Conservation (phyloP, 2,329 filamentous ascomycete genomes). For the Neofusicoccum sp. region DNA sequence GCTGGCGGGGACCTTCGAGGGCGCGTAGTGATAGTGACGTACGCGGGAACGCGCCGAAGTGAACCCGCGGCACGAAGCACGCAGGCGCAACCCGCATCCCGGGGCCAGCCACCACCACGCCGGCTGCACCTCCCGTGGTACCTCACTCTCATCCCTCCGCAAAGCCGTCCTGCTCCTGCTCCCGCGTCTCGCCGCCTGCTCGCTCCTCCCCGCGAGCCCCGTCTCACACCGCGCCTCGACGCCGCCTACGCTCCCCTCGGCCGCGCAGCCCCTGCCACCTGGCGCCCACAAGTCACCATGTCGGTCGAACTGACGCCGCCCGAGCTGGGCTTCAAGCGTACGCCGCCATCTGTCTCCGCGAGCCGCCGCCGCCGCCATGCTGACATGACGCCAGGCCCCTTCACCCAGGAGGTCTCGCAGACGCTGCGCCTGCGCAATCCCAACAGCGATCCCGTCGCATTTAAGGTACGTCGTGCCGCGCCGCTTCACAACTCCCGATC, state of each 20-base stretch:
- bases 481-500: neutral
- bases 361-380: neutral
- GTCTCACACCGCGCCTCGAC: constrained; percentile 18
- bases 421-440: constrained; percentile 59
- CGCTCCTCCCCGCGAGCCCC: neutral
- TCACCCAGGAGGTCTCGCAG: constrained; percentile 64
- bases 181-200: neutral
- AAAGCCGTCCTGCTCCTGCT: neutral
- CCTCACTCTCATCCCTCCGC: constrained; percentile 12
- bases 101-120: constrained; percentile 12
- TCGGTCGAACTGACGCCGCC: constrained; percentile 89
- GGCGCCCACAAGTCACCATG: constrained; percentile 54
- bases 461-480: constrained; percentile 54
- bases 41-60: no score
- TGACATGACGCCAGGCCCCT: constrained; percentile 50
- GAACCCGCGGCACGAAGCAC: neutral
- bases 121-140: constrained; percentile 18
- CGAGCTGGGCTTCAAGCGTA: constrained; percentile 93
- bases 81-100: neutral
- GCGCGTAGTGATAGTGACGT: no score
- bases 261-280: constrained; percentile 17
- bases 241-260: constrained; percentile 4
- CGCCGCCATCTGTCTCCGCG: constrained; percentile 31
- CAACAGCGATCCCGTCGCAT: constrained; percentile 59
- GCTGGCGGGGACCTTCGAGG: no score